phyloP scores from a whole-genome alignment of 2,329 filamentous ascomycete species.

The Orbilia oligospora region DNA sequence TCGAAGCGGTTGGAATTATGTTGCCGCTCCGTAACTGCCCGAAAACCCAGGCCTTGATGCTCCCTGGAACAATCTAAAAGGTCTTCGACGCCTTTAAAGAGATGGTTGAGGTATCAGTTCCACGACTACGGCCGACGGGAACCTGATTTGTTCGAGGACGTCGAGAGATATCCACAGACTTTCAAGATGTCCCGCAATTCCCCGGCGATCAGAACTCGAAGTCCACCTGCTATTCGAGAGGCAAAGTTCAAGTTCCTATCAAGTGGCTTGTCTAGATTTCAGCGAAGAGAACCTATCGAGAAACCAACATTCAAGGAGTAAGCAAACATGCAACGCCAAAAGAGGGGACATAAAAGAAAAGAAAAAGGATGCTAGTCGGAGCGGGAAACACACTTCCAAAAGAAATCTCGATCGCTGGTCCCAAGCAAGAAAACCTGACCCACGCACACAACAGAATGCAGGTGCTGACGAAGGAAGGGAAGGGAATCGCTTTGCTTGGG shows the following conservation, averaged over 20 bases:
- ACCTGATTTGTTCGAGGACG: neutral
- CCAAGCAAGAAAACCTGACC: slow-evolving; percentile 59
- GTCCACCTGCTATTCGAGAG: slow-evolving; percentile 26
- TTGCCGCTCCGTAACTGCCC: neutral
- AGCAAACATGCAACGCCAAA: slow-evolving; percentile 58
- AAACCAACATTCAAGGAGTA: slow-evolving; percentile 39
- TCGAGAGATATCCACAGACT: slow-evolving; percentile 3
- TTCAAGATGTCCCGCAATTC: slow-evolving; percentile 9
- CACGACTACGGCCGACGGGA: neutral
- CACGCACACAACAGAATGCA: slow-evolving; percentile 56
- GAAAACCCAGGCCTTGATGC: neutral
- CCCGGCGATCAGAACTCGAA: slow-evolving; percentile 23
- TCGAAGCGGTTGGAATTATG: neutral
- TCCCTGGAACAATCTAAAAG: neutral
- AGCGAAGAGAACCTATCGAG: slow-evolving; percentile 43
- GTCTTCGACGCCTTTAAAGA: neutral
- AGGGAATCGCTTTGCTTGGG: slow-evolving; percentile 53
- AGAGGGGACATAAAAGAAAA: slow-evolving; percentile 48
- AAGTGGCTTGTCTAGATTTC: slow-evolving; percentile 27
- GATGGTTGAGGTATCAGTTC: neutral
- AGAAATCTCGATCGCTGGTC: slow-evolving; percentile 50
- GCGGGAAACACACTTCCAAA: slow-evolving; percentile 50
- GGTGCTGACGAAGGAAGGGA: slow-evolving; percentile 38
- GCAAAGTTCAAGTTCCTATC: slow-evolving; percentile 22
- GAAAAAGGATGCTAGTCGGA: slow-evolving; percentile 27